Evolutionary conservation across 1,139 yeast species (phyloP).

Genomic region (Yamadazyma atlantica): DNA sequence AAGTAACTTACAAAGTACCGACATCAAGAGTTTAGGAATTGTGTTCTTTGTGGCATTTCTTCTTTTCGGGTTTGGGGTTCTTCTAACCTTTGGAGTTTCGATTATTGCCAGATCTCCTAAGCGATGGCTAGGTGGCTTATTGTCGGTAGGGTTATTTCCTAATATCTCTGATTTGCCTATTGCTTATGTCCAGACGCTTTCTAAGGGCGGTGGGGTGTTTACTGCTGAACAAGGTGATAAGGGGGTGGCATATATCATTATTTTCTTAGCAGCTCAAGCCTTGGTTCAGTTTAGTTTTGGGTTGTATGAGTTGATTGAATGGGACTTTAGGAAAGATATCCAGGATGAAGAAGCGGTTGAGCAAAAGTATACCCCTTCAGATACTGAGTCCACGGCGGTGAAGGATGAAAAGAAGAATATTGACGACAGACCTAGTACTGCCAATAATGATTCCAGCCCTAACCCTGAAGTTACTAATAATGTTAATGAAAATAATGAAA

Average conservation of each 20-base stretch:
- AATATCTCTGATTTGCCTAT: constrained; percentile 85
- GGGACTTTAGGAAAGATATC: constrained; percentile 55
- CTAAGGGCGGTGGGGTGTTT: constrained; percentile 61
- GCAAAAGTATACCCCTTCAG: too few species aligned
- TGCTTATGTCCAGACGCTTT: constrained; percentile 81
- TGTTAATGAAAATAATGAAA: too few species aligned
- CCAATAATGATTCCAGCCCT: neutral
- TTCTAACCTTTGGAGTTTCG: constrained; percentile 33
- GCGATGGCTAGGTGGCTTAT: constrained; percentile 76
- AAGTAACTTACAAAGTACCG: constrained; percentile 63
- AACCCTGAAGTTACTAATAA: too few species aligned
- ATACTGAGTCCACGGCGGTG: too few species aligned
- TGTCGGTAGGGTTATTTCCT: constrained; percentile 64
- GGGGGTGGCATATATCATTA: constrained; percentile 86
- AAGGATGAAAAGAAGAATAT: neutral
- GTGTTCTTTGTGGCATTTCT: constrained; percentile 56
- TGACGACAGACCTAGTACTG: neutral
- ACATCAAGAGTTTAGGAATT: constrained; percentile 75
- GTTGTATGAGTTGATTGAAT: constrained; percentile 64
- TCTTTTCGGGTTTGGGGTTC: constrained; percentile 39
- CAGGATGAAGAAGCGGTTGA: constrained; percentile 12
- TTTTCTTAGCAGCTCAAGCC: constrained; percentile 71
- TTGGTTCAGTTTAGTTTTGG: constrained; percentile 77
- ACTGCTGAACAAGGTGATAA: constrained; percentile 57
- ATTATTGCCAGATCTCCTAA: constrained; percentile 56